Percentiles rank a stretch among this genome's conserved stretches.
phyloP scores from a whole-genome alignment of 2,329 filamentous ascomycete species.

The Fusarium austroafricanum region DNA sequence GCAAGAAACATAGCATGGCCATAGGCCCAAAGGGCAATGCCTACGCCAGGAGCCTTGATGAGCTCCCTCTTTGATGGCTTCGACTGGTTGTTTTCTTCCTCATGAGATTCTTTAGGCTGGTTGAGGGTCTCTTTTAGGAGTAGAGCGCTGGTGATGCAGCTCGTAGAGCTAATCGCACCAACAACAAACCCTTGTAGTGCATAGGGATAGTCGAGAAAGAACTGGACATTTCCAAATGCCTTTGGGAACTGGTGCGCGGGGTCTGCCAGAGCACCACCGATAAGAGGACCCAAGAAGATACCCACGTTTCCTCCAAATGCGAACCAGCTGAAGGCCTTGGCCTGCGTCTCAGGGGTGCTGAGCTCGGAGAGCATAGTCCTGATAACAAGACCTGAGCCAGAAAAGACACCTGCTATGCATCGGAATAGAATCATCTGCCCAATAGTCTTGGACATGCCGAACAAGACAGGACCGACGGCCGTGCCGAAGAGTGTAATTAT shows the following conservation, averaged over 20 bases:
- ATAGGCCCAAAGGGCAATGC: slow-evolving; percentile 73
- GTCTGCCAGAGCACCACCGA: slow-evolving; percentile 76
- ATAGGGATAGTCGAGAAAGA: slow-evolving; percentile 65
- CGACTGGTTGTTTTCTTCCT: slow-evolving; percentile 2
- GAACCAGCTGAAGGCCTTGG: slow-evolving; percentile 79
- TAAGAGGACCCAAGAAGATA: slow-evolving; percentile 76
- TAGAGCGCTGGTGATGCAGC: slow-evolving; percentile 63
- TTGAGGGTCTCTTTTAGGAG: slow-evolving; percentile 73
- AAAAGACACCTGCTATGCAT: slow-evolving; percentile 78
- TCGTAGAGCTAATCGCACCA: slow-evolving; percentile 65
- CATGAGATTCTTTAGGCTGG: slow-evolving; percentile 14
- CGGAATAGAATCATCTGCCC: slow-evolving; percentile 80
- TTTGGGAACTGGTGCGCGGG: slow-evolving; percentile 72
- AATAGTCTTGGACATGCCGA: slow-evolving; percentile 74
- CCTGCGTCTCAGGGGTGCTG: slow-evolving; percentile 76
- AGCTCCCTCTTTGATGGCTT: slow-evolving; percentile 55
- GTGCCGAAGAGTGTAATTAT: slow-evolving; percentile 75
- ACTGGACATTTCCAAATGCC: slow-evolving; percentile 59
- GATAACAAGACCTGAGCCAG: slow-evolving; percentile 78
- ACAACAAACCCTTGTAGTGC: slow-evolving; percentile 66
- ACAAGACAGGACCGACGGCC: slow-evolving; percentile 69
- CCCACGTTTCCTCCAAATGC: slow-evolving; percentile 80
- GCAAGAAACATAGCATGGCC: slow-evolving; percentile 75
- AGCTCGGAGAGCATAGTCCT: slow-evolving; percentile 82
- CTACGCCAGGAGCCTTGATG: slow-evolving; percentile 71